Evolutionary conservation across 2,329 filamentous ascomycete genomes (phyloP).

Genomic region (Cladosporium sp.): DNA sequence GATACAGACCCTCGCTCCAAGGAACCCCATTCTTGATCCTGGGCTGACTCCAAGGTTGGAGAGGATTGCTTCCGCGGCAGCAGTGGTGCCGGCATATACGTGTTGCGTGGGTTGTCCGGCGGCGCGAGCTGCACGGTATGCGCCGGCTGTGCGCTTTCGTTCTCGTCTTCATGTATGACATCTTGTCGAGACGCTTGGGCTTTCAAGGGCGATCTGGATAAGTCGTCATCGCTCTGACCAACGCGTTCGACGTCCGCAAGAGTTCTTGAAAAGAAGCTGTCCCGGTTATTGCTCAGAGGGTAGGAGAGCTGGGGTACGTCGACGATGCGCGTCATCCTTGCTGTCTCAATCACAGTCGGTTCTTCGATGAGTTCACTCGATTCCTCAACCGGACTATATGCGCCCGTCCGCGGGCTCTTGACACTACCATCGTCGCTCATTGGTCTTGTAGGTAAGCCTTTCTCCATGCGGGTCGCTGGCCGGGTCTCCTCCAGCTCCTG

Average conservation of each 20-base stretch:
- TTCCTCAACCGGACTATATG: constrained; percentile 30
- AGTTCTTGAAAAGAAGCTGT: constrained; percentile 29
- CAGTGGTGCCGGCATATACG: constrained; percentile 66
- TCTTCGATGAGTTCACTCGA: constrained; percentile 26
- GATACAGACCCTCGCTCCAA: neutral
- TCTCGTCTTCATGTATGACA: constrained; percentile 8
- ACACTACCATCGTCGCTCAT: constrained; percentile 55
- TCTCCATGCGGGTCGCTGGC: constrained; percentile 46
- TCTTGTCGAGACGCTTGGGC: neutral
- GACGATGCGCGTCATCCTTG: constrained; percentile 50
- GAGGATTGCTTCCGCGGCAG: constrained; percentile 61
- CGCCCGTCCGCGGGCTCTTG: constrained; percentile 27
- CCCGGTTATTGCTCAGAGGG: constrained; percentile 20
- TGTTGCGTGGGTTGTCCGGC: constrained; percentile 26
- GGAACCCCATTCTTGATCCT: neutral
- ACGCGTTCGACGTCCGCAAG: constrained; percentile 25
- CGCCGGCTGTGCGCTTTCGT: neutral
- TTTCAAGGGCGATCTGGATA: neutral
- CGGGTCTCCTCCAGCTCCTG: constrained; percentile 60
- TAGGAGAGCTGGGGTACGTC: constrained; percentile 34
- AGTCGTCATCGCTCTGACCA: constrained; percentile 2
- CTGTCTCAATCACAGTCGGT: constrained; percentile 47
- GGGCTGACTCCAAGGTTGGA: constrained; percentile 26
- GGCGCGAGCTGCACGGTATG: constrained; percentile 25
- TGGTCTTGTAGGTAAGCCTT: constrained; percentile 70